Evolutionary conservation across 805 yeast genomes (phyloP), one percentile per base, ranked within the genome.

Genomic region (Ogataea haglerorum): DNA sequence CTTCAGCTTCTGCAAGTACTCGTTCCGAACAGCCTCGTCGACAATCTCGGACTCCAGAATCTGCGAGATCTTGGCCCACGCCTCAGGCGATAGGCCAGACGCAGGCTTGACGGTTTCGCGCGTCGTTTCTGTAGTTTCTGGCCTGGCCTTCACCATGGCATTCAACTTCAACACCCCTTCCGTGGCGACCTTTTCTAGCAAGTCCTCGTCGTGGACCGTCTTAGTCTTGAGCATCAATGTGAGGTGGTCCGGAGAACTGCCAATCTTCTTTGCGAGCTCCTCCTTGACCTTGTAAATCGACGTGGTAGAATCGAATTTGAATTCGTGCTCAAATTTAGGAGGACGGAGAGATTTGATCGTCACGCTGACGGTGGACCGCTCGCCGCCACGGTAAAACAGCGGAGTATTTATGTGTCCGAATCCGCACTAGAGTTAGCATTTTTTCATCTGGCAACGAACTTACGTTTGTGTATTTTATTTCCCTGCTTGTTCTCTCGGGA

Each of bases 311-410:
- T 52, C 34, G 4, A 51, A 36, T 14, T 40, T 42, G 8, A 57
- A 18, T 12, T 43, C 24, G 3, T 45, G 47, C 27, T 64, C 58
- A 60, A 85, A 83, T 55, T 80, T 85, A 5, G 95, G 95, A 4
- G 82, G 76, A 52, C 80, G 78, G 40, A 87, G 73, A 22, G 90
- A 82, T 60, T 82, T 82, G 56, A 86, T 69, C 4, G 60, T 52
- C 12, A 73, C 62, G 10, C 22, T 34, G n/a, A 57, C 32, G 2
- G 34, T 21, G 23, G 50, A 52, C 36, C 42, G 37, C 38, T 64
- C 61, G 15, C 66, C 63, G 4, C 57, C 50, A 5, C 69, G 55
- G 34, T 46, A 30, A 29, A 59, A 63, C 1, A 63, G 37, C 0
- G 67, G 51, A 0, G 67, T 62, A 29, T 63, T 33, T 14, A 40